Base-by-base conservation (phyloP, 2,329 filamentous ascomycete species). In the Colletotrichum spinosum region DNA sequence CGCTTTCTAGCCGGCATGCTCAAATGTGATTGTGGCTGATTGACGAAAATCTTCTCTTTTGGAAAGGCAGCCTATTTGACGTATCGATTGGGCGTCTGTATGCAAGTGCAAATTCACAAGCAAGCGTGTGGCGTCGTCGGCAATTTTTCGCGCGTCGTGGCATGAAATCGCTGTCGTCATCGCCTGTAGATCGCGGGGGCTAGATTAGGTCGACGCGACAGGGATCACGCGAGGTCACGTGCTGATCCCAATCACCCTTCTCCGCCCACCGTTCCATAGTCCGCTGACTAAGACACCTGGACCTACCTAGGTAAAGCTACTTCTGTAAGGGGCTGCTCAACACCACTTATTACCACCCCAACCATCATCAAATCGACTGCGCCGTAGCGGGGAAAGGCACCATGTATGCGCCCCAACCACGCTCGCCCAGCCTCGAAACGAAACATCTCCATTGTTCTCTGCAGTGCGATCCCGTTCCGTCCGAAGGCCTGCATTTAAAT, bases 1-100 rank as follows among this genome's bases (percentile, higher is more conserved):
- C 77, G 76, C 63, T 84, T 84, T 10, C 73, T 75, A 13, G 76
- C 72, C 7, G 80, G 73, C 81, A 83, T 82, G 6, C 8, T 65
- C 15, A 7, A 12, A 8, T 3, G 9, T 15, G 9, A 35, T 10
- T 25, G 25, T 25, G 25, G 25, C 25, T 25, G 25, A 25, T 25
- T 25, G 4, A 25, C 25, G 25, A 25, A 25, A 25, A 25, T 25
- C 25, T 25, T 25, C 25, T 25, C 25, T 25, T 25, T 25, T 25
- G 25, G 25, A 25, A 25, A 25, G 25, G 25, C 25, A 25, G 25
- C 25, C 25, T 25, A 25, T 4, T 5, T 25, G 25, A 17, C 15
- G 25, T 51, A 38, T 25, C 2, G 42, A 25, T 35, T 50, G 8
- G 4, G 54, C 34, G 17, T 10, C 13, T 34, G 15, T 25, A 25